Evolutionary conservation across 148 eudicot genomes (phyloP).

Genomic region (Spergularia marina): DNA sequence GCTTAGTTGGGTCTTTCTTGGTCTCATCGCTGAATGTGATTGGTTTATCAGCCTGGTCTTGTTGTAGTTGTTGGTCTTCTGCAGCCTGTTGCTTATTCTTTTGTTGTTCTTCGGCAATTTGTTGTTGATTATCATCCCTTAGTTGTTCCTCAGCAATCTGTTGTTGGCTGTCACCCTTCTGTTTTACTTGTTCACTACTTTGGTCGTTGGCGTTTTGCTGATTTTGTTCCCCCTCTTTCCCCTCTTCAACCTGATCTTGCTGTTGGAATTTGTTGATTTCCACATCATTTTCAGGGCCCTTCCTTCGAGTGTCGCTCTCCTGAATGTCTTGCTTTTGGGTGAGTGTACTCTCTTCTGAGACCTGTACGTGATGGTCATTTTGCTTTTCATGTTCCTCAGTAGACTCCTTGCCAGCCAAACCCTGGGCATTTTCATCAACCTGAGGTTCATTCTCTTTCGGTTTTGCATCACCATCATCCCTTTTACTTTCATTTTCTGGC

Average conservation of each 20-base stretch:
- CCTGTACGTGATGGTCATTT: conserved; percentile 31
- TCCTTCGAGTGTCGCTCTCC: conserved; percentile 14
- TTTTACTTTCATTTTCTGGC: conserved; percentile 20
- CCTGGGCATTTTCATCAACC: conserved; percentile 30
- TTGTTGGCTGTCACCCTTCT: conserved; percentile 21
- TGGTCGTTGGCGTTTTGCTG: conserved; percentile 8
- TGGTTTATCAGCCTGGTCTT: conserved; percentile 26
- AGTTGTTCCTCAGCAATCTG: conserved; percentile 15
- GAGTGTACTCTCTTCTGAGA: conserved; percentile 45
- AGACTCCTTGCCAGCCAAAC: conserved; percentile 30
- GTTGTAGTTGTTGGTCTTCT: conserved; percentile 25
- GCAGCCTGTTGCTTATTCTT: conserved; percentile 25
- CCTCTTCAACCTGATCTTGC: conserved; percentile 15
- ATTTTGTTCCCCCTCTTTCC: conserved; percentile 13
- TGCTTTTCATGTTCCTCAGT: conserved; percentile 33
- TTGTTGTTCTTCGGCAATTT: conserved; percentile 13
- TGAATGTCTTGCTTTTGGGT: conserved; percentile 39
- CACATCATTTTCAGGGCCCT: conserved; percentile 22
- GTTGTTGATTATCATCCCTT: conserved; percentile 17
- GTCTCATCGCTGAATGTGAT: conserved; percentile 37
- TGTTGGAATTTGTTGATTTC: neutral
- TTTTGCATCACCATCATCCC: conserved; percentile 18
- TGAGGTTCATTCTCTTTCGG: conserved; percentile 20
- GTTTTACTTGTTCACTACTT: conserved; percentile 10
- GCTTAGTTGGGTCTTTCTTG: conserved; percentile 32